These are phyloP conservation scores for Ajuga chamaepitys DNA, from an alignment of 257 asterid genomes.

Conservation along the genomic window DNA sequence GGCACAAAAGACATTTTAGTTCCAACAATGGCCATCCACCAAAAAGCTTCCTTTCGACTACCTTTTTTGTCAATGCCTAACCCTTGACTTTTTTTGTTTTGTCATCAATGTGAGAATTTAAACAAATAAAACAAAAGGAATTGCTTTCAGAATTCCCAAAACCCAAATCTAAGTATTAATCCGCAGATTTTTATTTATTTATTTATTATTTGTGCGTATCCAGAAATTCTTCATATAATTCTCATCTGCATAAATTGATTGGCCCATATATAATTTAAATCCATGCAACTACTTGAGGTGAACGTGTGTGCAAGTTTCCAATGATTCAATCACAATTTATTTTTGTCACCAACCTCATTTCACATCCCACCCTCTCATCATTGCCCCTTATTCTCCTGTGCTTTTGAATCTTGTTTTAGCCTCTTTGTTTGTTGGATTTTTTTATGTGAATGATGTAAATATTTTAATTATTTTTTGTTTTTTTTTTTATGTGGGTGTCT, in stretches of 20 bases:
- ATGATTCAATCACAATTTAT: constrained; percentile 12
- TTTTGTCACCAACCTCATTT: constrained; percentile 14
- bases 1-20: neutral
- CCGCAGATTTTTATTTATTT: neutral
- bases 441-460: neutral
- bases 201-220: neutral
- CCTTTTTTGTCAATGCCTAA: constrained; percentile 23
- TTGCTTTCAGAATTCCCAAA: constrained; percentile 10
- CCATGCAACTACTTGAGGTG: constrained; percentile 37
- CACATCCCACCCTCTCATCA: constrained; percentile 12
- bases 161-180: constrained; percentile 12
- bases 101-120: neutral
- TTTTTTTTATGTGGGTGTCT: constrained; percentile 2
- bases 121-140: too few species aligned
- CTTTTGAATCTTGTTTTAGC: neutral
- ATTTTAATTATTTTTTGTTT: constrained; percentile 1
- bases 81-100: constrained; percentile 2
- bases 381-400: neutral
- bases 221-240: neutral
- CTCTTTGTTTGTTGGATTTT: neutral
- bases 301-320: constrained; percentile 31
- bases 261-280: constrained; percentile 9
- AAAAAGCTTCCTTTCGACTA: constrained; percentile 13
- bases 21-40: constrained; percentile 20
- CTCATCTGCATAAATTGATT: neutral